These are phyloP conservation scores for Mortierella sp. DNA, from an alignment of 371 early-diverging fungal species.

Conservation along the genomic window DNA sequence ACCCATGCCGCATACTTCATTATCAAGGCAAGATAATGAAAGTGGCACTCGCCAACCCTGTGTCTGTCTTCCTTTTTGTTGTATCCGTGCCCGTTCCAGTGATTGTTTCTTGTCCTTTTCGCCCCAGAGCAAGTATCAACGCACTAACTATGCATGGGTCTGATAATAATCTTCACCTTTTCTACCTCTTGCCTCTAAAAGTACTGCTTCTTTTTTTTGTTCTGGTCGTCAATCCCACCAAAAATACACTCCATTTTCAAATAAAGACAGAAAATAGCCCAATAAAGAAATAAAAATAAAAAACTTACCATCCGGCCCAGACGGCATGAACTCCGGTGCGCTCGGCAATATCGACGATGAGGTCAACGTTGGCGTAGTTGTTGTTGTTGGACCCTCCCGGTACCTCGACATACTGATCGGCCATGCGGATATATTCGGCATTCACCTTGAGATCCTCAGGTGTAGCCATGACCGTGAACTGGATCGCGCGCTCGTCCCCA, in stretches of 20 bases:
- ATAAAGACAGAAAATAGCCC: neutral
- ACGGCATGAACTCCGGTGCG: conserved; percentile 92
- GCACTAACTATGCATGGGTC: no score
- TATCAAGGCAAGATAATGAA: neutral
- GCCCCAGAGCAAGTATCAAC: neutral
- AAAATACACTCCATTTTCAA: neutral
- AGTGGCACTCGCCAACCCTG: neutral
- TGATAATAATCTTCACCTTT: no score
- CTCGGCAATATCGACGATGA: conserved; percentile 98
- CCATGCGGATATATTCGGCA: conserved; percentile 99
- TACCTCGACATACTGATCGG: conserved; percentile 97
- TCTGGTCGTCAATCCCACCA: neutral
- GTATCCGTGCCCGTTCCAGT: neutral
- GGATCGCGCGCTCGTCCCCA: conserved; percentile 95
- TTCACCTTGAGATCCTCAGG: conserved; percentile 97
- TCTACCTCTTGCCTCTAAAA: no score
- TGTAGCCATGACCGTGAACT: conserved; percentile 98
- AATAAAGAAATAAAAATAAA: conserved; percentile 1
- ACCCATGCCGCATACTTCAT: neutral
- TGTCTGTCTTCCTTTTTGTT: neutral
- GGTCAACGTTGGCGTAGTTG: conserved; percentile 98
- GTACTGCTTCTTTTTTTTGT: no score
- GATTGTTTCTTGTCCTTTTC: neutral
- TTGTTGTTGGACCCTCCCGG: conserved; percentile 97
- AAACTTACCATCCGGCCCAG: conserved; percentile 64